Evolutionary conservation across 2,329 filamentous ascomycete genomes (phyloP), one percentile per base, ranked within the genome.

Genomic region (Colletotrichum falcatum): DNA sequence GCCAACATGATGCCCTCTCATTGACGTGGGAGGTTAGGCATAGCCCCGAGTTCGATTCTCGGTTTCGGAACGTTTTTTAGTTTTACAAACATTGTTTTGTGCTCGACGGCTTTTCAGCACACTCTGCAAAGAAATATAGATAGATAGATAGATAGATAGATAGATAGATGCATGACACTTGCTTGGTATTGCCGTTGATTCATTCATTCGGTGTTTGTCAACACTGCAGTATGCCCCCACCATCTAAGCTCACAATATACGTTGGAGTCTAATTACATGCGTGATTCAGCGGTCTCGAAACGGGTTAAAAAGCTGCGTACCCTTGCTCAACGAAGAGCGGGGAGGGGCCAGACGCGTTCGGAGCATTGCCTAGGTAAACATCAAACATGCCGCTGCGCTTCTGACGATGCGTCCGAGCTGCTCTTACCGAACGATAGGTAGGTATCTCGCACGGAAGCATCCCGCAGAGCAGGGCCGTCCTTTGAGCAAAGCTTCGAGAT

Each of bases 1-100:
- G 63, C 63, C 63, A 66, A 66, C 63, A 66, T 66, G 63, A 66
- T 66, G 63, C 63, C 63, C 63, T 66, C 63, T 66, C 63, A 66
- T 30, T 9, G 1, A 23, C 1, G 3, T 44, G 55, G 12, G 35
- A 66, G 55, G 55, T 35, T 54, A 66, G 63, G 63, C 63, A 66
- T 66, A 66, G 63, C 63, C 63, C 63, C 63, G 63, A 66, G 63
- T 66, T 66, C 63, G 63, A 66, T 66, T 66, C 63, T 66, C 63
- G 63, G 55, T 61, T 66, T 66, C 63, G 63, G 63, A 66, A 66
- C 5, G 37, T 37, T 35, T 35, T 35, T 49, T 49, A 6, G 4
- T 16, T 8, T 23, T 8, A 7, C n/a, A 1, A 3, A 16, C 2
- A 3, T 26, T 37, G 8, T 18, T 9, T 1, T 6, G 1, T 20